phyloP scores from a whole-genome alignment of 768 basidiomycete genomes.

The Lactifluus echinatus region DNA sequence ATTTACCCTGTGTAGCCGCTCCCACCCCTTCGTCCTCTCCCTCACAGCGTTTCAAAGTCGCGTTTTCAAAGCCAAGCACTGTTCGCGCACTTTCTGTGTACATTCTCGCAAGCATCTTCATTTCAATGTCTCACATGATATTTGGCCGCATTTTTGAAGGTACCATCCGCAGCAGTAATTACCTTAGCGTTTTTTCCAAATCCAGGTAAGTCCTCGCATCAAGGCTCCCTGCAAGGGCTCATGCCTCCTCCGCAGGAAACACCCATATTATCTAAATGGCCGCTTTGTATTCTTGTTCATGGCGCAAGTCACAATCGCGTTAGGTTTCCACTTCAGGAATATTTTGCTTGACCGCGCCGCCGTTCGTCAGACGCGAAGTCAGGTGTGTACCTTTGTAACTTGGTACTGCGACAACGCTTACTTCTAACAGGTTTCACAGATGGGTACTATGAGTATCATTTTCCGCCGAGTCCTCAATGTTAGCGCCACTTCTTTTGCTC shows the following conservation, averaged over 20 bases:
- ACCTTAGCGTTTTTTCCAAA: slow-evolving; percentile 51
- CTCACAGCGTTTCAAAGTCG: slow-evolving; percentile 36
- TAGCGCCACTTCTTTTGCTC: background rate
- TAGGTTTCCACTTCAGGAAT: slow-evolving; percentile 45
- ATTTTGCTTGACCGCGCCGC: slow-evolving; percentile 55
- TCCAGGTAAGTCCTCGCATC: slow-evolving; percentile 42
- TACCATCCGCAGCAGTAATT: slow-evolving; percentile 27
- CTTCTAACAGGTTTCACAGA: slow-evolving; percentile 22
- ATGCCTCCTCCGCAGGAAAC: slow-evolving; percentile 40
- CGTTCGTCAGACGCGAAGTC: slow-evolving; percentile 25
- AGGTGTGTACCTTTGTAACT: background rate
- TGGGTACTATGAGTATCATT: slow-evolving; percentile 18
- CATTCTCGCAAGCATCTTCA: slow-evolving; percentile 35
- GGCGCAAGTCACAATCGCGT: slow-evolving; percentile 42
- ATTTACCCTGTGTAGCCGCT: slow-evolving; percentile 30
- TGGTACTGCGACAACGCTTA: background rate
- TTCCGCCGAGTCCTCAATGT: slow-evolving; percentile 5
- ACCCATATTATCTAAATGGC: slow-evolving; percentile 67
- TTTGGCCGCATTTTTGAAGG: slow-evolving; percentile 29
- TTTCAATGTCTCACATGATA: slow-evolving; percentile 37
- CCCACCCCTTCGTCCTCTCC: slow-evolving; percentile 46
- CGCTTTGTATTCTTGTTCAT: slow-evolving; percentile 51
- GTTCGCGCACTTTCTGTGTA: slow-evolving; percentile 40
- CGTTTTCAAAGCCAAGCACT: slow-evolving; percentile 41
- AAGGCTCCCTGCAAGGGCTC: background rate